Conservation (phyloP, 73 alveolate species). For the Symbiodinium pilosum region DNA sequence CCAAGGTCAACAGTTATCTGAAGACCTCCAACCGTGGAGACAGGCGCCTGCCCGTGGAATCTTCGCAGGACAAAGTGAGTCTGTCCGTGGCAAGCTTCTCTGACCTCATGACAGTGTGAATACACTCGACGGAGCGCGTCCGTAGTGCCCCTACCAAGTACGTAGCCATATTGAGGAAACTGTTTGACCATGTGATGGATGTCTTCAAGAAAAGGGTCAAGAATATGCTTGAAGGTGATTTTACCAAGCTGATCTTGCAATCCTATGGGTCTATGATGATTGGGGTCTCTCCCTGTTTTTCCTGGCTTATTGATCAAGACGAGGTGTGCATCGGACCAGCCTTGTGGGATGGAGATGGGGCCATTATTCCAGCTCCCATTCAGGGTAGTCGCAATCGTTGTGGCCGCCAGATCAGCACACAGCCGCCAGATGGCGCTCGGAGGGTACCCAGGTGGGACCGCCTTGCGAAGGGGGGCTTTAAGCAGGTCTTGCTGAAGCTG, state of each 20-base stretch:
- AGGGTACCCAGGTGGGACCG: too few relatives aligned
- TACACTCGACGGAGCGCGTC: background rate
- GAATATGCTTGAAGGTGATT: background rate
- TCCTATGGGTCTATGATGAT: background rate
- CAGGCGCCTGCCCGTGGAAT: too few relatives aligned
- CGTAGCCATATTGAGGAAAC: background rate
- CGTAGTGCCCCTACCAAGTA: background rate
- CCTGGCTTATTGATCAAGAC: background rate
- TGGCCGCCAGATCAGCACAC: background rate
- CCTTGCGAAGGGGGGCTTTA: background rate
- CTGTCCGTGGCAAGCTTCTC: background rate
- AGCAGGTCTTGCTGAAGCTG: too few relatives aligned
- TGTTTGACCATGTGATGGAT: background rate
- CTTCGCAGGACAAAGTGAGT: background rate
- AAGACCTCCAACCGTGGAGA: background rate
- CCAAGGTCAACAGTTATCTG: background rate
- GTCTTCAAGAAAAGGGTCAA: too few relatives aligned
- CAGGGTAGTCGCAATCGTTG: too few relatives aligned
- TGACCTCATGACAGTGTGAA: background rate
- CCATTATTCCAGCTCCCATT: too few relatives aligned
- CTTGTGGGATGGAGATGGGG: too few relatives aligned
- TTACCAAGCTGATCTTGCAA: background rate
- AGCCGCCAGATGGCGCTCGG: background rate
- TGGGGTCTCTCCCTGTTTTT: background rate
- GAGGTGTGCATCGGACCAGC: too few relatives aligned